Conservation (phyloP, 345 rosid species). For the Citrus unshiu region DNA sequence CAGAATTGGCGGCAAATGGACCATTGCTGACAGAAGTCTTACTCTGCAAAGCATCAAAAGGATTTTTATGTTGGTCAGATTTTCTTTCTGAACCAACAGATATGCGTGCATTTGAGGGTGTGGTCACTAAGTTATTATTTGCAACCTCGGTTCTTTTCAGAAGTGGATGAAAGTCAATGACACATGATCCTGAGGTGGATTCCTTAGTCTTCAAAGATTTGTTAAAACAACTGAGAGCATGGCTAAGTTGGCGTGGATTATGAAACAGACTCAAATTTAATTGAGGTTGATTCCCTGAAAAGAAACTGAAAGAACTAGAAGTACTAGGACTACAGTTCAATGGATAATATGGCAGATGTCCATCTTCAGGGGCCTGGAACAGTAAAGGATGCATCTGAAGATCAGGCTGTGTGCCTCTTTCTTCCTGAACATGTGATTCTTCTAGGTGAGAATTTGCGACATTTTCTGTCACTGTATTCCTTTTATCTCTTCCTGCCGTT, state of each 20-base stretch:
- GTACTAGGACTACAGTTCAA: conserved; percentile 30
- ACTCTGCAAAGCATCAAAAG: conserved; percentile 30
- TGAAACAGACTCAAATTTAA: conserved; percentile 72
- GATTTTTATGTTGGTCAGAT: conserved; percentile 31
- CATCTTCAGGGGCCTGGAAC: conserved; percentile 67
- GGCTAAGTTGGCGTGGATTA: conserved; percentile 49
- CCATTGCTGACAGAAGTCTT: conserved; percentile 26
- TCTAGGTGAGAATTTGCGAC: conserved; percentile 28
- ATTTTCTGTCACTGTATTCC: conserved; percentile 24
- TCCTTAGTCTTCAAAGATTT: conserved; percentile 41
- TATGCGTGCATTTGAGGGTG: conserved; percentile 26
- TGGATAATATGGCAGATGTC: conserved; percentile 50
- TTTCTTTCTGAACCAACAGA: conserved; percentile 33
- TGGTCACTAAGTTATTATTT: conserved; percentile 21
- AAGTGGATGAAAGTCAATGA: conserved; percentile 86
- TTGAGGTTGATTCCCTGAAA: conserved; percentile 74
- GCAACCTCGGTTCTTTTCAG: conserved; percentile 59
- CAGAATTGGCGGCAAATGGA: conserved; percentile 22
- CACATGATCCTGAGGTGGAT: conserved; percentile 35
- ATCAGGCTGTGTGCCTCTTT: conserved; percentile 42
- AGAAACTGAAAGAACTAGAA: conserved; percentile 65
- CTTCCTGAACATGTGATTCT: conserved; percentile 40
- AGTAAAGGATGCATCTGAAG: conserved; percentile 91
- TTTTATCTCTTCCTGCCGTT: conserved; percentile 25
- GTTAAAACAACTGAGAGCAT: conserved; percentile 28